Base-by-base conservation (phyloP, 2,329 filamentous ascomycete species). In the Hypoxylon sp. region DNA sequence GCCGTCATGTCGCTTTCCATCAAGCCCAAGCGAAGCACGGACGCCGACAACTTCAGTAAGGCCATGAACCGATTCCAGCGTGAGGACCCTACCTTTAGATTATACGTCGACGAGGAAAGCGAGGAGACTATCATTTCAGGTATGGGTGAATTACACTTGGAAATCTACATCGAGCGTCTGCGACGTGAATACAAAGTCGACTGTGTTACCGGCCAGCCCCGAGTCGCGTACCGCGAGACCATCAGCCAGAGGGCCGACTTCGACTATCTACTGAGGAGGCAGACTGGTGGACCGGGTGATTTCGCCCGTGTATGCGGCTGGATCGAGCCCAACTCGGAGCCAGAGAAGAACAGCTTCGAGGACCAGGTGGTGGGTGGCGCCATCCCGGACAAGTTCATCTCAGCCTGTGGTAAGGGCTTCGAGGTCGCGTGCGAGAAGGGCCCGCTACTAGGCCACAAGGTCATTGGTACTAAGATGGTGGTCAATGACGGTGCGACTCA, bases 21-120 rank as follows among this genome's bases (percentile, higher is more conserved):
- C 85, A 94, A 93, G 82, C 96, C 96, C 52, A 98, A 98, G 86
- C 90, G 93, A 80, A 94, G 88, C 79, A 96, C 93, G 80, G 95
- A 99, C 76, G 90, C 92, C 65, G 90, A 93, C 79, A 96, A 97
- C 84, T 99, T 99, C 87, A 94, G 91, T 78, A 99, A 99, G 84
- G 96, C 96, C 74, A 98, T 99, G 90, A 96, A 95, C 80, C 93
- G 96, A 74, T 99, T 99, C 88, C 95, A 98, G 82, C 92, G 96
- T 71, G 96, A 99, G 82, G 96, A 99, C 76, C 96, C 96, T 2
- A 99, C 96, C 11, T 99, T 99, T 89, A 90, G 96, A 59, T 93
- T 99, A 39, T 92, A 93, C 75, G 94, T 97, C 75, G 96, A 99
- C 78, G 82, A 89, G 15, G 96, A 99, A 83, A 95, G 92, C 71